These are phyloP conservation scores for Russula griseocarnosa DNA, from an alignment of 768 basidiomycete species.

Conservation along the genomic window DNA sequence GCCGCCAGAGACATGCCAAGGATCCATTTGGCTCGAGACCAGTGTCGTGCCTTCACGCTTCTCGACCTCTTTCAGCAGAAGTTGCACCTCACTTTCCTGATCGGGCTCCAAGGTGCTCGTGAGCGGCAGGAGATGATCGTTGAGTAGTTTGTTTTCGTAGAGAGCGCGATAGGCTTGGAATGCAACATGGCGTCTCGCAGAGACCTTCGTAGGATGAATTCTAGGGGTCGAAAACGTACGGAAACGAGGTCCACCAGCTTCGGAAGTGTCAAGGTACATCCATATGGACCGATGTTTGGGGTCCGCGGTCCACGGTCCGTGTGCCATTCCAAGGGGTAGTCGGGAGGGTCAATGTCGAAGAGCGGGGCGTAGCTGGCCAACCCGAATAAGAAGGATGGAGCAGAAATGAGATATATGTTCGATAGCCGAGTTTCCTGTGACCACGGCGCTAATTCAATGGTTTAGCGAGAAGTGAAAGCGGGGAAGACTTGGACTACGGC, in stretches of 20 bases:
- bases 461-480: neutral
- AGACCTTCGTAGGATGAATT: constrained; percentile 52
- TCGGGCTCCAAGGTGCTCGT: constrained; percentile 45
- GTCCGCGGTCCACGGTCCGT: constrained; percentile 32
- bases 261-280: constrained; percentile 62
- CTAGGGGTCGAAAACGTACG: constrained; percentile 50
- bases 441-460: constrained; percentile 50
- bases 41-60: constrained; percentile 53
- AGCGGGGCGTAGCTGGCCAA: constrained; percentile 52
- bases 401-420: constrained; percentile 73
- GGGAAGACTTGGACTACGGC: constrained; percentile 21
- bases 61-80: constrained; percentile 59
- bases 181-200: constrained; percentile 66
- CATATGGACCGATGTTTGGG: constrained; percentile 54
- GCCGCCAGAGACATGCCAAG: constrained; percentile 46
- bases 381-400: constrained; percentile 52
- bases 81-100: constrained; percentile 56
- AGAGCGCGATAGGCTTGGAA: constrained; percentile 64
- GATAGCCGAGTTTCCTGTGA: constrained; percentile 66
- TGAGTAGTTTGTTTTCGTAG: constrained; percentile 56
- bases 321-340: constrained; percentile 60
- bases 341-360: constrained; percentile 65
- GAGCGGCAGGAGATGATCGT: constrained; percentile 66
- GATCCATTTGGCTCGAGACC: constrained; percentile 59
- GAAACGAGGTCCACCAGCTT: constrained; percentile 37